Evolutionary conservation across 352 stramenopile genomes (phyloP).

Genomic region (Pythium aristosporum): DNA sequence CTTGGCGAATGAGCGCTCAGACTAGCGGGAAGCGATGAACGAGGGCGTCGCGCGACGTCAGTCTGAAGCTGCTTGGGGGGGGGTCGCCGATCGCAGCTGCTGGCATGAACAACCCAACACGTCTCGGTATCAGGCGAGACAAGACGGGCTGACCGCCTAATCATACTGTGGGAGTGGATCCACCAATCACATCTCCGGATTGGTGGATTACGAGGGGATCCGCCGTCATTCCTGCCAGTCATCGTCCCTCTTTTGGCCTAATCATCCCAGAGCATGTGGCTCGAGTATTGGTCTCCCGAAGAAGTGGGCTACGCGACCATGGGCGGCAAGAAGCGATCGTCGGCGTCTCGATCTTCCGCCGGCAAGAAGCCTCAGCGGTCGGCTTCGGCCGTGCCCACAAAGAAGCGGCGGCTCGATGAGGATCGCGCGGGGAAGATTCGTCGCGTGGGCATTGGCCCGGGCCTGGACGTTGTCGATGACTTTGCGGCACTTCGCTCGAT

Average conservation of each 20-base stretch:
- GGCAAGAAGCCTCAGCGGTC: constrained; percentile 12
- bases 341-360: not conserved
- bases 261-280: constrained; percentile 3
- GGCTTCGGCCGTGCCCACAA: not conserved
- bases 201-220: constrained; percentile 14
- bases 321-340: constrained; percentile 14
- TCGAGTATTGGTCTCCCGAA: not conserved
- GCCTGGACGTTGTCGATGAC: constrained; percentile 27
- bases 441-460: constrained; percentile 4
- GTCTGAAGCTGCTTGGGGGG: constrained; percentile 5
- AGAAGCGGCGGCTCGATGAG: constrained; percentile 18
- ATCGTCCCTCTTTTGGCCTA: not conserved
- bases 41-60: not conserved
- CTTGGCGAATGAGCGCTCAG: not conserved
- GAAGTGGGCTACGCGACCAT: not conserved
- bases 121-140: not conserved
- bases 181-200: not conserved
- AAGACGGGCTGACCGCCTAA: constrained; percentile 1
- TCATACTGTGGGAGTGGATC: constrained; percentile 8
- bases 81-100: constrained; percentile 5
- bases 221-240: constrained; percentile 2
- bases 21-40: not conserved
- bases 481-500: constrained; percentile 27
- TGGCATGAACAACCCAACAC: not conserved
- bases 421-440: constrained; percentile 1